A percentile compares a stretch with the other conserved stretches of the same genome.
Evolutionary conservation across 2,329 filamentous ascomycete species (phyloP).

Genomic region (Paramyrothecium roridum): DNA sequence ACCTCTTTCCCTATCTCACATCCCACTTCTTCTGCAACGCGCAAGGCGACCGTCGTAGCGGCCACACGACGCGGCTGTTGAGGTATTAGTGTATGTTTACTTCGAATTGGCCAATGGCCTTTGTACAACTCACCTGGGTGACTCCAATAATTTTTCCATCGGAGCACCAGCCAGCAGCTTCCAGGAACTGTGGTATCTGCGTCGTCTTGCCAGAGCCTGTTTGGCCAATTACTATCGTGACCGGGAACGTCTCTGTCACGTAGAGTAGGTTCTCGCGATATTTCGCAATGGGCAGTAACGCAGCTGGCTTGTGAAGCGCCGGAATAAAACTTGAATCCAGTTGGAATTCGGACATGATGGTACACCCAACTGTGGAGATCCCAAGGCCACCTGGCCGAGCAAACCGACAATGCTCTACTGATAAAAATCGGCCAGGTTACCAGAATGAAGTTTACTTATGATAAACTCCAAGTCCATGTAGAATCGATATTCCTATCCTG

Average conservation of each 20-base stretch:
- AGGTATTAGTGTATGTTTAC: slow-evolving; percentile 9
- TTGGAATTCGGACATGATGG: slow-evolving; percentile 53
- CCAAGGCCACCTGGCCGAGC: slow-evolving; percentile 1
- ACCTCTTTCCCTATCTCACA: slow-evolving; percentile 87
- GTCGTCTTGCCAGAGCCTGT: slow-evolving; percentile 96
- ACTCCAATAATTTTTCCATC: slow-evolving; percentile 81
- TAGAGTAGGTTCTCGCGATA: slow-evolving; percentile 80
- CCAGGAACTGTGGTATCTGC: slow-evolving; percentile 88
- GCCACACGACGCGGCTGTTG: slow-evolving; percentile 80
- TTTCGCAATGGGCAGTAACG: slow-evolving; percentile 81
- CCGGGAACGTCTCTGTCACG: slow-evolving; percentile 76
- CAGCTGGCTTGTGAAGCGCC: slow-evolving; percentile 79
- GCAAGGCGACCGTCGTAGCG: slow-evolving; percentile 81
- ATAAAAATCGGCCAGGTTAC: neutral
- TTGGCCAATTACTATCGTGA: slow-evolving; percentile 88
- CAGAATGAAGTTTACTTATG: neutral
- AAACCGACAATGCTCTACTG: neutral
- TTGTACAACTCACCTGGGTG: slow-evolving; percentile 67
- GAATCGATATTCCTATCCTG: neutral
- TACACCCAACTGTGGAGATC: neutral
- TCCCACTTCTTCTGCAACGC: slow-evolving; percentile 86
- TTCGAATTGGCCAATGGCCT: slow-evolving; percentile 10
- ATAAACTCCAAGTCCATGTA: neutral
- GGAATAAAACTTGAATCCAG: slow-evolving; percentile 65
- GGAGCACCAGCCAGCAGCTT: slow-evolving; percentile 83